These are phyloP conservation scores for Pseudopithomyces chartarum DNA, from an alignment of 2,329 filamentous ascomycete genomes.

Conservation along the genomic window DNA sequence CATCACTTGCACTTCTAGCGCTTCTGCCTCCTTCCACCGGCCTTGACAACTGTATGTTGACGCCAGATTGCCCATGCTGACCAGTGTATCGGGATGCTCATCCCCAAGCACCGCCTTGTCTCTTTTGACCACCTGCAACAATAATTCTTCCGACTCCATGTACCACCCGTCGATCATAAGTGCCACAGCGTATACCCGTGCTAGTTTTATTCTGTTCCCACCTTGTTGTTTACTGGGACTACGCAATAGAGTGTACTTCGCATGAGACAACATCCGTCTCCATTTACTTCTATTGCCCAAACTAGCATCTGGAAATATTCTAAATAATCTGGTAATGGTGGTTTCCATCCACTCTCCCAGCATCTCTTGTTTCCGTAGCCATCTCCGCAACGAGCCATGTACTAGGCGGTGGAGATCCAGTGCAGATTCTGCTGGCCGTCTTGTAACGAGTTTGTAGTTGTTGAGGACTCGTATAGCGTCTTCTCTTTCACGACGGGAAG, in stretches of 20 bases:
- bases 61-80: no score
- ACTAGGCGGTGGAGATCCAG: conserved; percentile 17
- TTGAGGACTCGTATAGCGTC: conserved; percentile 13
- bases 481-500: conserved; percentile 9
- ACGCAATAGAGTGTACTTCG: conserved; percentile 8
- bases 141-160: conserved; percentile 16
- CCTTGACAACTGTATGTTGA: no score
- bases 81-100: no score
- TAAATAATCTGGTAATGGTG: conserved; percentile 9
- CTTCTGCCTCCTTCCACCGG: no score
- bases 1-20: no score
- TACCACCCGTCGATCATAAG: conserved; percentile 11
- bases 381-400: conserved; percentile 10
- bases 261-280: conserved; percentile 16
- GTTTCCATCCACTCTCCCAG: conserved; percentile 6
- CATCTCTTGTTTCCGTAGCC: conserved; percentile 6
- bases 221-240: neutral
- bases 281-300: conserved; percentile 18
- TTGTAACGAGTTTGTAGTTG: conserved; percentile 12
- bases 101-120: no score
- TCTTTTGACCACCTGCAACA: no score
- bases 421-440: conserved; percentile 4
- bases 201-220: conserved; percentile 1
- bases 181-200: conserved; percentile 11
- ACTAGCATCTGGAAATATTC: conserved; percentile 16